Conservation (phyloP, 306 rosid species). For the Medicago arabica region DNA sequence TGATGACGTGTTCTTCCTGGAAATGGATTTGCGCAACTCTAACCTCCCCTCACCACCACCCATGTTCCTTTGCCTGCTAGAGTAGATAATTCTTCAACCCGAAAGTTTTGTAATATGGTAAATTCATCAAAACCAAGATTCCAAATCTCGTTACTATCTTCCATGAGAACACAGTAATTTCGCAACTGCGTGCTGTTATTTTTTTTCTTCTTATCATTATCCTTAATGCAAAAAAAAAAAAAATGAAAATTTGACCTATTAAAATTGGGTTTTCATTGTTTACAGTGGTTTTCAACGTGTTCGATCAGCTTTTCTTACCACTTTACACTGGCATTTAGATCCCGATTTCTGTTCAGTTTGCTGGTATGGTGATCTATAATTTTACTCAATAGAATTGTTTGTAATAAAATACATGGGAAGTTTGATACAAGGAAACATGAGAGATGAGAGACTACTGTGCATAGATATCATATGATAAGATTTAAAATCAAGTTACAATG, state of each 20-base stretch:
- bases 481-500: neutral
- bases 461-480: neutral
- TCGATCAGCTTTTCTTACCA: neutral
- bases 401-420: no score
- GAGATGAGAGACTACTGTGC: neutral
- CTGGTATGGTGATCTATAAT: no score
- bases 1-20: slow-evolving; percentile 25
- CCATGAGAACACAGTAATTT: neutral
- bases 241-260: neutral
- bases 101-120: slow-evolving; percentile 27
- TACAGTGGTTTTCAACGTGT: neutral
- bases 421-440: neutral
- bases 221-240: neutral
- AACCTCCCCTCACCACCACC: neutral
- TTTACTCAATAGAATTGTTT: no score
- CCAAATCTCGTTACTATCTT: slow-evolving; percentile 6
- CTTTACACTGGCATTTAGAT: no score
- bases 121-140: slow-evolving; percentile 31
- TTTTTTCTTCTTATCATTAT: neutral
- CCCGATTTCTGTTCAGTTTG: no score
- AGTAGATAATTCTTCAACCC: slow-evolving; percentile 37
- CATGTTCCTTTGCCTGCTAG: slow-evolving; percentile 14
- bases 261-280: neutral
- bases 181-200: neutral
- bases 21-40: slow-evolving; percentile 20